A percentile compares a stretch with the other conserved stretches of the same genome.
phyloP scores from a whole-genome alignment of 768 basidiomycete genomes.

The Clavaria fumosa region DNA sequence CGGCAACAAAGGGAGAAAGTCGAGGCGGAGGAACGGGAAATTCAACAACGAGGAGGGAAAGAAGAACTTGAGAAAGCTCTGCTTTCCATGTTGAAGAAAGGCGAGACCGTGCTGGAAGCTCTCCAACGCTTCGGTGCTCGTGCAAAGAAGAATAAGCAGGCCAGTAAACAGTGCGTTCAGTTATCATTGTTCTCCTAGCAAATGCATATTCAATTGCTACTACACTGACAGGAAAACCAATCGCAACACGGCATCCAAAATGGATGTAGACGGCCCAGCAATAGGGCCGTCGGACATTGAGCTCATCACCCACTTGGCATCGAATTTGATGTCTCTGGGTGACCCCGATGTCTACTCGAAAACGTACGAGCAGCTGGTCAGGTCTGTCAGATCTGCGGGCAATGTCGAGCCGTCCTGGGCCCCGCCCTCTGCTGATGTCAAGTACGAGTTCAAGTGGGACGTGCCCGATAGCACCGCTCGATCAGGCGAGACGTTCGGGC shows the following conservation, averaged over 20 bases:
- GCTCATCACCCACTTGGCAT: conserved; percentile 64
- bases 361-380: conserved; percentile 75
- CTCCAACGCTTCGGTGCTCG: conserved; percentile 68
- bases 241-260: conserved; percentile 23
- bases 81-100: conserved; percentile 63
- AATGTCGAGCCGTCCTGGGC: conserved; percentile 53
- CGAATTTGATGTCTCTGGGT: conserved; percentile 74
- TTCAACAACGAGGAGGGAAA: conserved; percentile 52
- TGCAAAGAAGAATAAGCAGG: conserved; percentile 36
- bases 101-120: conserved; percentile 84
- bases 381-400: conserved; percentile 57
- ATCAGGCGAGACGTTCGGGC: conserved; percentile 51
- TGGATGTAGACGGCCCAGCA: conserved; percentile 34
- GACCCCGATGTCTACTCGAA: conserved; percentile 77
- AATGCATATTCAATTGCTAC: not conserved
- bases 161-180: conserved; percentile 20
- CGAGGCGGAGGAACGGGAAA: conserved; percentile 59
- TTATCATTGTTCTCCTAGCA: not conserved
- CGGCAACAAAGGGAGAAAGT: conserved; percentile 53
- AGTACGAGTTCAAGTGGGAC: conserved; percentile 76
- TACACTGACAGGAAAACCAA: conserved; percentile 7
- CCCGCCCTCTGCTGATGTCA: conserved; percentile 60
- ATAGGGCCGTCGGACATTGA: conserved; percentile 46
- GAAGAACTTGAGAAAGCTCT: conserved; percentile 49
- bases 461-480: conserved; percentile 28